Evolutionary conservation across 2,329 filamentous ascomycete genomes (phyloP).

Genomic region (Aphanocladium album): DNA sequence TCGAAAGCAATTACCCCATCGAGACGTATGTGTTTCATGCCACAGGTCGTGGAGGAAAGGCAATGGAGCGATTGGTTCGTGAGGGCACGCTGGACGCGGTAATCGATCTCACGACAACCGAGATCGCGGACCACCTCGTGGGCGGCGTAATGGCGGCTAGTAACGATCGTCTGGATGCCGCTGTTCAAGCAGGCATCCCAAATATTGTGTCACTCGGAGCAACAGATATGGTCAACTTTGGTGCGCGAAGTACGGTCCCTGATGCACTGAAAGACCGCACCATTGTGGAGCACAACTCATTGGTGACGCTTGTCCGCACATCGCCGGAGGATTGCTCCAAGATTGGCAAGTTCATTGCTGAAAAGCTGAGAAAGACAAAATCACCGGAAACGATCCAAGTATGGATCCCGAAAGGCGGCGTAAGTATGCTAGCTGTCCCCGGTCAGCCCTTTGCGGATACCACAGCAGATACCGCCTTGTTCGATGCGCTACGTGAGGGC

Average conservation of each 20-base stretch:
- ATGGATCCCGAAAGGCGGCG: slow-evolving; percentile 53
- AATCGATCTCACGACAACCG: slow-evolving; percentile 67
- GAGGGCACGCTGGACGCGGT: slow-evolving; percentile 59
- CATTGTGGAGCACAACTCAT: slow-evolving; percentile 61
- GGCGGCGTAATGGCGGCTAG: slow-evolving; percentile 61
- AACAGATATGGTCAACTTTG: slow-evolving; percentile 61
- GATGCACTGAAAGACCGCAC: slow-evolving; percentile 44
- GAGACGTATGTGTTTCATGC: slow-evolving; percentile 66
- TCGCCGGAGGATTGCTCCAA: slow-evolving; percentile 49
- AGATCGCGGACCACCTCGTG: slow-evolving; percentile 58
- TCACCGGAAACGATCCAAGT: slow-evolving; percentile 44
- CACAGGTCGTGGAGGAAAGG: slow-evolving; percentile 61
- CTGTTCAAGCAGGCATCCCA: slow-evolving; percentile 53
- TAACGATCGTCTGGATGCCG: slow-evolving; percentile 50
- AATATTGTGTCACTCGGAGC: slow-evolving; percentile 46
- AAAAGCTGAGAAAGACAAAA: slow-evolving; percentile 42
- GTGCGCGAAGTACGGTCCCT: slow-evolving; percentile 50
- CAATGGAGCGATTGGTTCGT: slow-evolving; percentile 60
- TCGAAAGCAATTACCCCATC: slow-evolving; percentile 41
- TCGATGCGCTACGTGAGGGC: slow-evolving; percentile 44
- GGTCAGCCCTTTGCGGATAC: slow-evolving; percentile 49
- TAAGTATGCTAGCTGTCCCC: slow-evolving; percentile 54
- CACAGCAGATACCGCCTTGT: slow-evolving; percentile 43
- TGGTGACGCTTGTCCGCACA: slow-evolving; percentile 62
- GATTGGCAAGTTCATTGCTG: slow-evolving; percentile 52